Evolutionary conservation across 2,329 filamentous ascomycete genomes (phyloP).

Genomic region (Aspergillus pseudoviridinutans): DNA sequence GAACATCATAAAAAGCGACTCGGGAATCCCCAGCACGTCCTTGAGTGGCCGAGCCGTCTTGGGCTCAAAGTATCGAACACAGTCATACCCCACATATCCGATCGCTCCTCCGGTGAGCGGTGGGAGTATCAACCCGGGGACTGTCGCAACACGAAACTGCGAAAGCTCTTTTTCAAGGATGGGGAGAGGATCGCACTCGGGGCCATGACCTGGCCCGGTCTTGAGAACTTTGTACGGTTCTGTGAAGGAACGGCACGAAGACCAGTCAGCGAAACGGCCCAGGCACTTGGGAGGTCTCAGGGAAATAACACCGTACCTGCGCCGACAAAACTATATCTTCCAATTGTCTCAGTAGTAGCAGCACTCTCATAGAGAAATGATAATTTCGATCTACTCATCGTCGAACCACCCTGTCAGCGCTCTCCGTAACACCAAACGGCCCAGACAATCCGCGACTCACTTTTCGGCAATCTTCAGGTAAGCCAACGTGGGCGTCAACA

Average conservation of each 20-base stretch:
- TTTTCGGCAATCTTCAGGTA: slow-evolving; percentile 85
- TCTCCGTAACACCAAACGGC: not conserved
- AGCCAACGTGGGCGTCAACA: slow-evolving; percentile 89
- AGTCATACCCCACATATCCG: slow-evolving; percentile 96
- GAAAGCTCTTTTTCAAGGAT: slow-evolving; percentile 76
- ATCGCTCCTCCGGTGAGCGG: slow-evolving; percentile 88
- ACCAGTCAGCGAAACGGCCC: slow-evolving; percentile 8
- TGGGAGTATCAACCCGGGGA: slow-evolving; percentile 78
- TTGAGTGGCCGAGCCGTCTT: slow-evolving; percentile 87
- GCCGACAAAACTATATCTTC: slow-evolving; percentile 92
- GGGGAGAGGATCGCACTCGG: slow-evolving; percentile 78
- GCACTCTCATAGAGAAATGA: slow-evolving; percentile 97
- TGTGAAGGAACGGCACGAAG: slow-evolving; percentile 16
- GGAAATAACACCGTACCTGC: slow-evolving; percentile 50
- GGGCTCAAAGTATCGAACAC: slow-evolving; percentile 95
- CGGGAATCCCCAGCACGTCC: slow-evolving; percentile 82
- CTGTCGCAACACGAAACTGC: slow-evolving; percentile 71
- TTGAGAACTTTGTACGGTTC: slow-evolving; percentile 73
- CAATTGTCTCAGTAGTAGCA: slow-evolving; percentile 83
- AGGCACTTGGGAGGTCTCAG: not conserved
- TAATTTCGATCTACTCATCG: slow-evolving; percentile 56
- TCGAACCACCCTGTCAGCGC: not conserved
- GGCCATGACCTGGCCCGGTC: slow-evolving; percentile 83
- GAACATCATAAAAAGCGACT: slow-evolving; percentile 95
- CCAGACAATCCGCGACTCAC: slow-evolving; percentile 42